These are phyloP conservation scores for Gautieria morchelliformis DNA, from an alignment of 768 basidiomycete genomes.

Conservation along the genomic window DNA sequence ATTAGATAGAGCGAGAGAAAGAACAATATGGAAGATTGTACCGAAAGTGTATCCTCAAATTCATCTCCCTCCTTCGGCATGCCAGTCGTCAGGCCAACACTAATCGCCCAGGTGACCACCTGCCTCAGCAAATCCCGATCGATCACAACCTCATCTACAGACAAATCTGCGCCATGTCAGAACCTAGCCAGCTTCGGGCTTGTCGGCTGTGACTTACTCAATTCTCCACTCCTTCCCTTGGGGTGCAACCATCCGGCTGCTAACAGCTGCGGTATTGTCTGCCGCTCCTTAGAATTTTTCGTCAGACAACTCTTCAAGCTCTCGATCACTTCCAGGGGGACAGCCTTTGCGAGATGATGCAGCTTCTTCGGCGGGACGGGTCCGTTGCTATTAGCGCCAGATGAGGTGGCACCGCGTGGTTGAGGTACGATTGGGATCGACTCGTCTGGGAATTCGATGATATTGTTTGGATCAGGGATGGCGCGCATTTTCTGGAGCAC, in stretches of 20 bases:
- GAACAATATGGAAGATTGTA: neutral
- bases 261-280: conserved; percentile 81
- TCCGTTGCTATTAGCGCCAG: conserved; percentile 16
- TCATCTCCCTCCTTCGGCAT: conserved; percentile 1
- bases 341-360: conserved; percentile 60
- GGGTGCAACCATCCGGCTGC: conserved; percentile 62
- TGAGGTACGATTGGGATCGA: conserved; percentile 42
- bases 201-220: neutral
- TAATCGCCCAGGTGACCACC: conserved; percentile 6
- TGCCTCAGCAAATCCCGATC: conserved; percentile 6
- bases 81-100: conserved; percentile 3
- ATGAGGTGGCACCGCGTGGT: conserved; percentile 5
- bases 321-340: conserved; percentile 66
- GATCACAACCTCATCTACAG: conserved; percentile 2
- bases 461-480: conserved; percentile 69
- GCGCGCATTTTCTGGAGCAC: conserved; percentile 88
- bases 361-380: conserved; percentile 42
- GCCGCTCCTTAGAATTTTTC: conserved; percentile 72
- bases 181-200: neutral
- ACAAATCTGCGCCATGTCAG: neutral
- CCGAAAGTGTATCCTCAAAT: conserved; percentile 5
- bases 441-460: conserved; percentile 76
- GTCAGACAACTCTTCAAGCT: conserved; percentile 76
- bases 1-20: neutral
- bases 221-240: conserved; percentile 3